phyloP scores from a whole-genome alignment of 1,284 basidiomycete genomes.

The Butyriboletus regius region DNA sequence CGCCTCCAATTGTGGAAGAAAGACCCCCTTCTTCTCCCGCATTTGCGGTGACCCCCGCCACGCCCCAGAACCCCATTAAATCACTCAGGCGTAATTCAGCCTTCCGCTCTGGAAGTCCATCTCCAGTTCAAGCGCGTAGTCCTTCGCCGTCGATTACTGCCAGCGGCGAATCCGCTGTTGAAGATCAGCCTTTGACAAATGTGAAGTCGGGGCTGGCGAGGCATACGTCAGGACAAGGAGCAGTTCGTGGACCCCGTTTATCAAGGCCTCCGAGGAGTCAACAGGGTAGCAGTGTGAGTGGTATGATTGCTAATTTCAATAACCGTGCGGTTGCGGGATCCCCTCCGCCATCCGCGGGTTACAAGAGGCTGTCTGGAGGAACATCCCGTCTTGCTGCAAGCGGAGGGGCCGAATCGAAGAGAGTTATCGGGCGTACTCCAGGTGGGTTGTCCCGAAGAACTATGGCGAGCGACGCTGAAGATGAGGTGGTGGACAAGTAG shows the following conservation, averaged over 20 bases:
- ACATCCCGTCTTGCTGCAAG: constrained; percentile 26
- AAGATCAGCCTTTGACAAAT: constrained; percentile 31
- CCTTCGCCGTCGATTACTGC: constrained; percentile 37
- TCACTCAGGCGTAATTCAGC: constrained; percentile 29
- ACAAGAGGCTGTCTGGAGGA: constrained; percentile 44
- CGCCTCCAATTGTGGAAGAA: constrained; percentile 30
- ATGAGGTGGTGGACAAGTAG: constrained; percentile 48
- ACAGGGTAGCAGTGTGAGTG: constrained; percentile 44
- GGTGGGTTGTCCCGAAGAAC: constrained; percentile 63
- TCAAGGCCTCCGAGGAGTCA: constrained; percentile 41
- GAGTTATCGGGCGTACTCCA: constrained; percentile 39
- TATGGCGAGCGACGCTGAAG: constrained; percentile 75
- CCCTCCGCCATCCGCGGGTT: constrained; percentile 35
- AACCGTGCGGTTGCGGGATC: constrained; percentile 38
- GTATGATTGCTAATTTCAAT: constrained; percentile 52
- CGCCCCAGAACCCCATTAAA: constrained; percentile 39
- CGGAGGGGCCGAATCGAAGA: constrained; percentile 28
- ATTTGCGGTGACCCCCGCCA: constrained; percentile 42
- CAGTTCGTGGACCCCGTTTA: constrained; percentile 49
- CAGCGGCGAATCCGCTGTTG: constrained; percentile 31
- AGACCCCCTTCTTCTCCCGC: constrained; percentile 28
- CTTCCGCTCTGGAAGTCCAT: constrained; percentile 29
- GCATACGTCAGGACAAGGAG: constrained; percentile 41
- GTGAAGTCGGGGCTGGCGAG: constrained; percentile 36
- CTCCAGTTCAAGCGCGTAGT: constrained; percentile 35